These are phyloP conservation scores for Amanita phalloides DNA, from an alignment of 768 basidiomycete species.

Conservation along the genomic window DNA sequence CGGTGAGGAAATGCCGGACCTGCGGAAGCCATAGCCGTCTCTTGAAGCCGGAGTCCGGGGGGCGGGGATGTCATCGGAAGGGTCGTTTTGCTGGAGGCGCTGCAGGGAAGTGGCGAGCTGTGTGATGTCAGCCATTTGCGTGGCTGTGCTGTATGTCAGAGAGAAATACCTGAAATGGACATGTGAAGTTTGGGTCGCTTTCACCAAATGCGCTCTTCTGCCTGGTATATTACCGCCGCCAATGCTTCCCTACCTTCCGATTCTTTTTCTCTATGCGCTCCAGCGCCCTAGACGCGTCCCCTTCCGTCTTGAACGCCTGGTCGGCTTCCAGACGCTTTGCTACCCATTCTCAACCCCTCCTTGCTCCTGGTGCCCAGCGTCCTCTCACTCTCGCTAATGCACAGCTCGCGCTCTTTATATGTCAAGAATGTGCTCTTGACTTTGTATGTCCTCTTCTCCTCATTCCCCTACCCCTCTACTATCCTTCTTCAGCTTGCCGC, in stretches of 20 bases:
- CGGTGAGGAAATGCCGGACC: conserved; percentile 62
- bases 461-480: conserved; percentile 2
- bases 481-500: conserved; percentile 24
- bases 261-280: conserved; percentile 23
- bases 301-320: conserved; percentile 42
- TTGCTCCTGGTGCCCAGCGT: conserved; percentile 63
- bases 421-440: conserved; percentile 42
- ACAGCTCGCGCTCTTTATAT: conserved; percentile 43
- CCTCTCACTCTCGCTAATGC: conserved; percentile 47
- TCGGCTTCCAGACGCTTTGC: conserved; percentile 43
- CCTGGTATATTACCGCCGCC: conserved; percentile 31
- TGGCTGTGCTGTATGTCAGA: conserved; percentile 11
- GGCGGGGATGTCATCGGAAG: conserved; percentile 5
- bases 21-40: conserved; percentile 79
- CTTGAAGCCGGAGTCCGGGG: conserved; percentile 29
- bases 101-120: conserved; percentile 36
- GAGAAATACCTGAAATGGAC: conserved; percentile 18
- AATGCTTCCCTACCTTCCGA: conserved; percentile 23
- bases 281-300: conserved; percentile 11
- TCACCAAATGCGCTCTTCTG: conserved; percentile 32
- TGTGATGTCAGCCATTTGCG: conserved; percentile 19
- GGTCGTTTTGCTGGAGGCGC: conserved; percentile 23
- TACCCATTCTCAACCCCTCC: conserved; percentile 29
- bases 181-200: conserved; percentile 33
- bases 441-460: conserved; percentile 27